Base-by-base conservation (phyloP, 1,284 basidiomycete genomes). In the Tylopilus sp. region DNA sequence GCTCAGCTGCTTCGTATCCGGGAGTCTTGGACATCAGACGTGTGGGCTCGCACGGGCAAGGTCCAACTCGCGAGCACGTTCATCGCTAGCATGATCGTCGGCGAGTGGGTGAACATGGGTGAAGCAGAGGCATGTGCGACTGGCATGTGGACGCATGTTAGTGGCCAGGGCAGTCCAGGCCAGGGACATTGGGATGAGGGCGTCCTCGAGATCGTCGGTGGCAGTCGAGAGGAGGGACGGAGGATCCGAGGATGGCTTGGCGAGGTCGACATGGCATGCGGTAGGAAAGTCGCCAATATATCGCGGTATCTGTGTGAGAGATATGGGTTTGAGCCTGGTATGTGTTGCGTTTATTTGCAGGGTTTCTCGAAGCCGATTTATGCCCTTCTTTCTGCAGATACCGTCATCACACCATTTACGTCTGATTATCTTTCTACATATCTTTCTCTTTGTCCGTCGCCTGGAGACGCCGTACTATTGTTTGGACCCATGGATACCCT, bases 401-500 rank as follows among this genome's bases (percentile, higher is more conserved):
- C 85, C 6, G 77, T 84, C 49, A 74, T 92, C 36, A 75, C 83
- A 4, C 78, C 86, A 12, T 92, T 92, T 69, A 87, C 82, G 8
- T 78, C 84, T 26, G 84, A 89, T 65, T 81, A 77, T 60, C 73
- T 90, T 26, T 81, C 87, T 5, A 75, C 77, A 4, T 91, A 89
- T 67, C 78, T 92, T 40, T 88, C 86, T 2, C 67, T 89, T 36
- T 81, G 79, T 48, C 86, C 87, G 4, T 79, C 82, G 12, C 73
- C 79, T 25, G 78, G 79, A 51, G 87, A 87, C 56, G 83, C 81
- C 12, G 79, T 89, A 43, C 69, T 89, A 38, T 79, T 82, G 29
- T 87, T 89, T 63, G 88, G 88, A 43, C 83, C 87, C 7, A 88
- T 87, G 78, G 88, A 91, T 65, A 71, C 76, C 44, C 67, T 90